These are phyloP conservation scores for Leishmania major DNA, from an alignment of 208 protist species.

Conservation along the genomic window DNA sequence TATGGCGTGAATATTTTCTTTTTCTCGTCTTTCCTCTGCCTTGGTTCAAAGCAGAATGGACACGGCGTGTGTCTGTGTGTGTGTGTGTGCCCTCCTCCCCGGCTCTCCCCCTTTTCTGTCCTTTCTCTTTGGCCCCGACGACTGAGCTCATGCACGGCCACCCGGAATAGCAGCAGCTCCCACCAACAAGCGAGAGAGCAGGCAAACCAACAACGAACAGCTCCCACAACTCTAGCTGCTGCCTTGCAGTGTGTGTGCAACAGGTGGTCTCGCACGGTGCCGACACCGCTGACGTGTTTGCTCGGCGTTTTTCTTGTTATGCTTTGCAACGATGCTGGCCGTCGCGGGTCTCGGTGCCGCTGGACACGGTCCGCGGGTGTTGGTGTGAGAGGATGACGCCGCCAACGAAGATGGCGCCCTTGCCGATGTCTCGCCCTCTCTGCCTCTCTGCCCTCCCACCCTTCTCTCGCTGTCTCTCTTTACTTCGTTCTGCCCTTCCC, in stretches of 20 bases:
- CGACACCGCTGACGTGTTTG: neutral
- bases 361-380: neutral
- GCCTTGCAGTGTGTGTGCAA: neutral
- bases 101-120: neutral
- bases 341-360: neutral
- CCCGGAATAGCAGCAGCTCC: neutral
- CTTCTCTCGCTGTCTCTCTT: neutral
- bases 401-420: constrained; percentile 9
- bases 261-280: neutral
- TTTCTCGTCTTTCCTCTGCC: neutral
- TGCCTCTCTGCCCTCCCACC: neutral
- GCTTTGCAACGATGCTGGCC: neutral
- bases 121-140: neutral
- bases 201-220: neutral
- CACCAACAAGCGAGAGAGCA: neutral
- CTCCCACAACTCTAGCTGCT: neutral
- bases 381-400: neutral
- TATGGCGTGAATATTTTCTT: neutral
- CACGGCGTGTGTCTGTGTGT: neutral
- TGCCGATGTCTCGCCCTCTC: neutral
- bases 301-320: neutral
- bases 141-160: neutral
- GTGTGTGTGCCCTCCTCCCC: neutral
- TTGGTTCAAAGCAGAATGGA: neutral
- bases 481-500: neutral